Evolutionary conservation across 139 green algal species (phyloP).

Genomic region (Bryopsis sp.): DNA sequence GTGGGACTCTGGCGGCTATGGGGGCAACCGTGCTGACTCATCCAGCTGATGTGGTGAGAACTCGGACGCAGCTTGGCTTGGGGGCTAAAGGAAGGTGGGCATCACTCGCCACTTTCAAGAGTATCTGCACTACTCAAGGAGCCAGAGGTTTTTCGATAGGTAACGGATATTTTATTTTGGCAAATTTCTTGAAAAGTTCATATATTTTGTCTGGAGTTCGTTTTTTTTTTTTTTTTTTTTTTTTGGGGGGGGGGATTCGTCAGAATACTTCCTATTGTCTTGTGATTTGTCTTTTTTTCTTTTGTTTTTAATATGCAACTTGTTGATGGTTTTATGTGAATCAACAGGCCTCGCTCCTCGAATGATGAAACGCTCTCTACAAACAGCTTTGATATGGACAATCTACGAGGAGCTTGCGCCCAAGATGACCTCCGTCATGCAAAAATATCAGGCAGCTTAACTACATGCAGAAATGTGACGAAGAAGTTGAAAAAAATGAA

Average conservation of each 20-base stretch:
- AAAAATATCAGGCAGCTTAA: no score
- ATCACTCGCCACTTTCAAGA: background rate
- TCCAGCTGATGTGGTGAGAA: constrained; percentile 72
- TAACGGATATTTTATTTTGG: no score
- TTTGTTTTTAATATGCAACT: background rate
- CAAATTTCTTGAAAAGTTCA: no score
- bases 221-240: no score
- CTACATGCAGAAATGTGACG: no score
- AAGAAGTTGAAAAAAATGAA: no score
- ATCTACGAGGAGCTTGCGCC: constrained; percentile 77
- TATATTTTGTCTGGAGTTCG: no score
- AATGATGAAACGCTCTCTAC: constrained; percentile 68
- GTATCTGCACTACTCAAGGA: constrained; percentile 17
- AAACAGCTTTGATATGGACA: constrained; percentile 85
- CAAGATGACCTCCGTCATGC: no score
- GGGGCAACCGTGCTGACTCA: constrained; percentile 78
- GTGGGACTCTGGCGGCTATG: constrained; percentile 52
- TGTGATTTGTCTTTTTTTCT: background rate
- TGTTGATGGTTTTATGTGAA: background rate
- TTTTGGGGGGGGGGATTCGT: no score
- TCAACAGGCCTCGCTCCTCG: constrained; percentile 51
- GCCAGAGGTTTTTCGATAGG: constrained; percentile 23
- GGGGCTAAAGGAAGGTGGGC: background rate
- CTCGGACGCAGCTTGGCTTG: constrained; percentile 60
- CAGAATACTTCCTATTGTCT: no score